Evolutionary conservation across 2,329 filamentous ascomycete genomes (phyloP).

Genomic region (Talaromyces sp.): DNA sequence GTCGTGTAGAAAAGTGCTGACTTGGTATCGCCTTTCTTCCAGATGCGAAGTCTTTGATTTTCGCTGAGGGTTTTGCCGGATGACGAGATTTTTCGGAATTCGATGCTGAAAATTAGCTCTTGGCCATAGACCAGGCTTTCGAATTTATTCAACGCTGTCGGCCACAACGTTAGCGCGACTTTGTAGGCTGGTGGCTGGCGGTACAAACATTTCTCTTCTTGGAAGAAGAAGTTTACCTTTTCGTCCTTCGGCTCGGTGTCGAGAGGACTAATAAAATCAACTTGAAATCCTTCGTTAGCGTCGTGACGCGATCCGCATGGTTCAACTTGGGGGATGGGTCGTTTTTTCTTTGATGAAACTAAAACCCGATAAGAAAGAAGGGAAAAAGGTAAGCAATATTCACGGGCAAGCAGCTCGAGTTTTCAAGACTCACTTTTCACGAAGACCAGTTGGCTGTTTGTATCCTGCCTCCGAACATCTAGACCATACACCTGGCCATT

Average conservation of each 20-base stretch:
- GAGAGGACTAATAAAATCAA: conserved; percentile 19
- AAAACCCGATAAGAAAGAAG: background rate
- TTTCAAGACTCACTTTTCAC: conserved; percentile 5
- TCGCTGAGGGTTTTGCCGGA: conserved; percentile 16
- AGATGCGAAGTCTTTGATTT: conserved; percentile 20
- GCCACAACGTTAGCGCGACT: background rate
- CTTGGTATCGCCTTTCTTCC: conserved; percentile 3
- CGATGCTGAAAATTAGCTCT: conserved; percentile 14
- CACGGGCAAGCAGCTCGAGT: background rate
- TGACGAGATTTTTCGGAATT: conserved; percentile 19
- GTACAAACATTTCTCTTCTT: conserved; percentile 14
- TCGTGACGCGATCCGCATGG: conserved; percentile 16
- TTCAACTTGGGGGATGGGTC: conserved; percentile 20
- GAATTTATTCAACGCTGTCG: conserved; percentile 11
- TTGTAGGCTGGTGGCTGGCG: background rate
- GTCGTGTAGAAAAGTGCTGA: conserved; percentile 14
- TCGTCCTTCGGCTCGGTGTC: conserved; percentile 18
- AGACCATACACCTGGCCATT: conserved; percentile 8
- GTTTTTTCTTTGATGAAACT: conserved; percentile 18
- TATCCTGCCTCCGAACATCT: background rate
- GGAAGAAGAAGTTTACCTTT: conserved; percentile 16
- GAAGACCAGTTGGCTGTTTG: background rate
- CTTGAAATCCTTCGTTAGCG: conserved; percentile 11
- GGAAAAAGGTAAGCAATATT: too few species aligned
- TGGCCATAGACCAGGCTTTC: conserved; percentile 20